Conservation (phyloP, 768 basidiomycete genomes). For the Boletus tomentosulus region DNA sequence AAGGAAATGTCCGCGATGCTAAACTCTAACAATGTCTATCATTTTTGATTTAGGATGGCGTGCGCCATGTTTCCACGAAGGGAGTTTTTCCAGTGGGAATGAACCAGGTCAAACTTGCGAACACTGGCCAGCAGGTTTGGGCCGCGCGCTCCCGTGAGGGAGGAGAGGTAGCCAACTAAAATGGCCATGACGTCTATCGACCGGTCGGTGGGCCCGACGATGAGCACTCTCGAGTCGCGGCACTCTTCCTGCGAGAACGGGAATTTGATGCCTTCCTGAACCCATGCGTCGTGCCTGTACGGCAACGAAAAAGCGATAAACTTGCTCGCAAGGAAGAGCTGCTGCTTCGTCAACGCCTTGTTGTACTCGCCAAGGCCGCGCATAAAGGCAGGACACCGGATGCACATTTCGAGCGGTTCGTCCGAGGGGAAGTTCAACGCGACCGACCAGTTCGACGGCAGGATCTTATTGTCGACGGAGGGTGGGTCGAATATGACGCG, state of each 20-base stretch:
- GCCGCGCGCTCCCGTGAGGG: background rate
- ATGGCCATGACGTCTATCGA: slow-evolving; percentile 30
- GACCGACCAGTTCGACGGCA: background rate
- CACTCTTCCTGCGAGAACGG: background rate
- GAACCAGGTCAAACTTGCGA: background rate
- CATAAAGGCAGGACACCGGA: slow-evolving; percentile 2
- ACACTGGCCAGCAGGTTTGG: background rate
- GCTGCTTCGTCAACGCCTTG: background rate
- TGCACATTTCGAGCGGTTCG: background rate
- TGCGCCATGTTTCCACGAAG: background rate
- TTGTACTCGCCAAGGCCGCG: background rate
- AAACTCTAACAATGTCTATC: background rate
- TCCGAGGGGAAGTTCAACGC: background rate
- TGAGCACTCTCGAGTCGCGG: slow-evolving; percentile 20
- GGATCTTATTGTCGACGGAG: background rate
- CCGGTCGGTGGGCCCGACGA: slow-evolving; percentile 25
- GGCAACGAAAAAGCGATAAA: background rate
- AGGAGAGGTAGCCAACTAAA: slow-evolving; percentile 28
- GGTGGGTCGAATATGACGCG: background rate
- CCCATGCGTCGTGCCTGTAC: background rate
- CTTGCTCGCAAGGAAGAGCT: background rate
- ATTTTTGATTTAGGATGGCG: background rate
- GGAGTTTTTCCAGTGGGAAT: background rate
- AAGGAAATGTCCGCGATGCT: background rate
- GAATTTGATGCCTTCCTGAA: background rate